These are phyloP conservation scores for Skeletonema grethae DNA, from an alignment of 108 stramenopile genomes.

Conservation along the genomic window DNA sequence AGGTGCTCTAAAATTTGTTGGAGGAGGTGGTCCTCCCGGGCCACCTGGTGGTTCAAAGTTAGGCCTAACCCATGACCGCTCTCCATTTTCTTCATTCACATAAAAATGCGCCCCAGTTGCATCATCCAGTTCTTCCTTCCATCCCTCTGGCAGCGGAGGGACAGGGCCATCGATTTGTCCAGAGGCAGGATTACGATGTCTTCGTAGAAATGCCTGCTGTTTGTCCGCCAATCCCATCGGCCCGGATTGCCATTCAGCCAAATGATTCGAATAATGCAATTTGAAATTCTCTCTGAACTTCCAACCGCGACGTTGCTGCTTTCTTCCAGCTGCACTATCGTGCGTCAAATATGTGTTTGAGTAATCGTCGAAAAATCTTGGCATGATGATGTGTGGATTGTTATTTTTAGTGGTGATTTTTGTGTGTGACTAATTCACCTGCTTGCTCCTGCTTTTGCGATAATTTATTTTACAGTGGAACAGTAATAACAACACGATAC, in stretches of 20 bases:
- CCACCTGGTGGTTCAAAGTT: conserved; percentile 81
- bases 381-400: conserved; percentile 51
- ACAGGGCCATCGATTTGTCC: conserved; percentile 56
- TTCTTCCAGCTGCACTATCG: conserved; percentile 86
- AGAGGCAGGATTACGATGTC: conserved; percentile 41
- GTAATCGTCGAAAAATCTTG: conserved; percentile 93
- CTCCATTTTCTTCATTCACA: conserved; percentile 62
- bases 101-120: conserved; percentile 74
- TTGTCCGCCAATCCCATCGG: conserved; percentile 87
- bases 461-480: too few relatives aligned
- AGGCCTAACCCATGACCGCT: conserved; percentile 85
- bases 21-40: conserved; percentile 47
- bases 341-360: conserved; percentile 90
- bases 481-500: too few relatives aligned
- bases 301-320: conserved; percentile 92
- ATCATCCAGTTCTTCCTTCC: conserved; percentile 81
- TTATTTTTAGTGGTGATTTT: too few relatives aligned
- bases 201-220: conserved; percentile 54
- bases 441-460: too few relatives aligned
- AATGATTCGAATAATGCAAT: conserved; percentile 63
- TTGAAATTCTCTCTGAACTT: conserved; percentile 93
- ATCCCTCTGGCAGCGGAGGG: conserved; percentile 84
- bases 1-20: conserved; percentile 23
- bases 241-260: conserved; percentile 72
- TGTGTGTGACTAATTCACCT: too few relatives aligned